Evolutionary conservation across 805 yeast genomes (phyloP).

Genomic region (Priceomyces carsonii): DNA sequence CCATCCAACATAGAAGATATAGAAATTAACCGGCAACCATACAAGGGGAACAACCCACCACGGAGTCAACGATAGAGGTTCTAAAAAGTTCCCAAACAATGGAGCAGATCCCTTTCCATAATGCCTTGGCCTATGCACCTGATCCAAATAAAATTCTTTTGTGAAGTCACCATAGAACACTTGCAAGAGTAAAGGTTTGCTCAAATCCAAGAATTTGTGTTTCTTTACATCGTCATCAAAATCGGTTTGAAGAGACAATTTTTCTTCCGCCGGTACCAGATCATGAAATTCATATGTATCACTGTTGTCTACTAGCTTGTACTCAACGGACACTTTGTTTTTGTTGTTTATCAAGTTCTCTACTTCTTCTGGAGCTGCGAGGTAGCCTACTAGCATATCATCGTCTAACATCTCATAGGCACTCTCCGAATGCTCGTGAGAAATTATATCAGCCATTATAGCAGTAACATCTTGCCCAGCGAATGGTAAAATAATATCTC

Average conservation of each 20-base stretch:
- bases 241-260: conserved; percentile 78
- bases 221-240: conserved; percentile 64
- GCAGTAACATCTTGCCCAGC: conserved; percentile 68
- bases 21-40: conserved; percentile 84
- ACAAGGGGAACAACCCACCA: conserved; percentile 90
- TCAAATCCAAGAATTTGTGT: conserved; percentile 85
- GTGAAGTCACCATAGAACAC: conserved; percentile 73
- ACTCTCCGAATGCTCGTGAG: conserved; percentile 80
- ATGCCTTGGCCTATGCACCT: conserved; percentile 97
- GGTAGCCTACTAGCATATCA: conserved; percentile 72
- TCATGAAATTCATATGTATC: conserved; percentile 50
- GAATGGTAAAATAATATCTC: conserved; percentile 54
- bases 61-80: conserved; percentile 86
- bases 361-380: conserved; percentile 82
- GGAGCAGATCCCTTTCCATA: conserved; percentile 98
- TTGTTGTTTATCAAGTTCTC: conserved; percentile 64
- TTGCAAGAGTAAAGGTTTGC: conserved; percentile 78
- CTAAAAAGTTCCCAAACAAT: conserved; percentile 89
- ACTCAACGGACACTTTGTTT: conserved; percentile 59
- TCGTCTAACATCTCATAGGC: conserved; percentile 89
- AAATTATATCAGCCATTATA: conserved; percentile 68
- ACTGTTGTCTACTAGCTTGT: conserved; percentile 31
- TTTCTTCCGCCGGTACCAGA: conserved; percentile 70
- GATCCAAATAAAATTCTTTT: conserved; percentile 90
- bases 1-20: conserved; percentile 60